A percentile compares a stretch with the other conserved stretches of the same genome.
These are phyloP conservation scores for Parietaria judaica DNA, from an alignment of 306 rosid genomes.

Conservation along the genomic window DNA sequence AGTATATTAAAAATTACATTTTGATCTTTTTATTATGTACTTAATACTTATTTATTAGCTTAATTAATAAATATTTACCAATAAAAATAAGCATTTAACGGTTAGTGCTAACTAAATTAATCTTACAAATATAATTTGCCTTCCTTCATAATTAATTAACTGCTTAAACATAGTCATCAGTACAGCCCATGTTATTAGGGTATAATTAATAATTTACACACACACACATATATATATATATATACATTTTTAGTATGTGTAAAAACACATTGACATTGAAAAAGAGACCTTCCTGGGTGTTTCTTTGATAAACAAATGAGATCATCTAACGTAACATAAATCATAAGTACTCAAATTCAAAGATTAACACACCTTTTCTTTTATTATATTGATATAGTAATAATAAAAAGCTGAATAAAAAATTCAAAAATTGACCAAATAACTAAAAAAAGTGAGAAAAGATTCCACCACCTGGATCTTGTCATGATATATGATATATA, in stretches of 20 bases:
- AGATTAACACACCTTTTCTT: neutral
- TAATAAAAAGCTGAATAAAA: neutral
- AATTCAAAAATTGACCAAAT: conserved; percentile 1
- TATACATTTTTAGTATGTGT: neutral
- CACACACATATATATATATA: neutral
- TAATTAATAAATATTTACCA: no score
- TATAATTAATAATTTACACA: no score
- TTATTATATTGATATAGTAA: neutral
- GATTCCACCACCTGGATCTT: conserved; percentile 7
- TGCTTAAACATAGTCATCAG: neutral
- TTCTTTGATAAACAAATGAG: no score
- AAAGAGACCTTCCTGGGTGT: neutral
- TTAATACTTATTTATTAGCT: no score
- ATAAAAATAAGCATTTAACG: no score
- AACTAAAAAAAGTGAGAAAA: neutral
- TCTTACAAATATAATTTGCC: no score
- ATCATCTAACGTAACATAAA: no score
- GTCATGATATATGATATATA: no score
- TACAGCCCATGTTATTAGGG: neutral
- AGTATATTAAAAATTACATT: no score
- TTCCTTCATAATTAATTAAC: no score
- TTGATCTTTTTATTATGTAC: no score
- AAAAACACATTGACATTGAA: neutral
- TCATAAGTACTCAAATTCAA: neutral
- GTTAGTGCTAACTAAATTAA: no score